Percentiles rank a stretch among this genome's conserved stretches.
Evolutionary conservation across 2,329 filamentous ascomycete species (phyloP).

Genomic region (Pestalotiopsis sp.): DNA sequence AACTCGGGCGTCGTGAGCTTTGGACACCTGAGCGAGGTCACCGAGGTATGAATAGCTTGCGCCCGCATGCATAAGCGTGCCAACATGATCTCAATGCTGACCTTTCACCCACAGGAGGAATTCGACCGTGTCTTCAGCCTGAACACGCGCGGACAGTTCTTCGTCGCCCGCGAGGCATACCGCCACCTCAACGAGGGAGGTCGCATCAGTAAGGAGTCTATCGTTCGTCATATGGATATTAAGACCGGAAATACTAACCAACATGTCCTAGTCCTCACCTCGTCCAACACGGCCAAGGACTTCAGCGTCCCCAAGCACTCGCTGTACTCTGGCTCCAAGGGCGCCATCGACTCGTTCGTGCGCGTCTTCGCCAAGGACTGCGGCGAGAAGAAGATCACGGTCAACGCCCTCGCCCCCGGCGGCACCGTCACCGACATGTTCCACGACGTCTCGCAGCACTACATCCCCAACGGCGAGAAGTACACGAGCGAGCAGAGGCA

Average conservation of each 20-base stretch:
- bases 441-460: conserved; percentile 34
- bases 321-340: conserved; percentile 36
- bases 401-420: conserved; percentile 36
- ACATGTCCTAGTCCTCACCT: conserved; percentile 49
- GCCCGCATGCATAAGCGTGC: no score
- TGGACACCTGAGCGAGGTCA: conserved; percentile 58
- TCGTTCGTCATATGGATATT: neutral
- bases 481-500: conserved; percentile 20
- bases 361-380: conserved; percentile 27
- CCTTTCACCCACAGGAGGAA: conserved; percentile 41
- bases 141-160: conserved; percentile 62
- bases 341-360: conserved; percentile 34
- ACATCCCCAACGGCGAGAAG: conserved; percentile 38
- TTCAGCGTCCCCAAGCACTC: conserved; percentile 32
- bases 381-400: conserved; percentile 36
- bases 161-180: conserved; percentile 63
- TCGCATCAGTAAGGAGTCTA: conserved; percentile 41
- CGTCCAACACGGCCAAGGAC: conserved; percentile 52
- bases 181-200: conserved; percentile 61
- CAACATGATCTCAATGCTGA: neutral
- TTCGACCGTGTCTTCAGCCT: conserved; percentile 63
- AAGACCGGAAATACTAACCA: neutral
- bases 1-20: conserved; percentile 62
- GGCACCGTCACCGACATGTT: conserved; percentile 38
- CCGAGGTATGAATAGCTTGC: conserved; percentile 19